Conservation (phyloP, 2,329 filamentous ascomycete species). For the Calonectria honghensis region DNA sequence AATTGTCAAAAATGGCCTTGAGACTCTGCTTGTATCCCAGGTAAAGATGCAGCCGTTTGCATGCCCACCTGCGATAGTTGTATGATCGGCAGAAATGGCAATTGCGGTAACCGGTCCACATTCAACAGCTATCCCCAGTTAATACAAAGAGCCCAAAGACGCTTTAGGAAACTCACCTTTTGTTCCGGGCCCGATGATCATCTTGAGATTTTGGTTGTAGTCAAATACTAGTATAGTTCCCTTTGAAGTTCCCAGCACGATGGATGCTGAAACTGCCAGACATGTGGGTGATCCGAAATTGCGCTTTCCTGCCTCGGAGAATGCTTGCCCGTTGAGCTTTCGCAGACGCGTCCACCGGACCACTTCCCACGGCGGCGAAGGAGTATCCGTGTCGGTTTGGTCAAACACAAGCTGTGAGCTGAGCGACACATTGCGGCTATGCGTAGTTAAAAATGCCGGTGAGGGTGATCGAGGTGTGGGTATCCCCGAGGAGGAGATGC, state of each 20-base stretch:
- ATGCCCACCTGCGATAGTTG: constrained; percentile 93
- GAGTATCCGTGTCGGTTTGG: constrained; percentile 79
- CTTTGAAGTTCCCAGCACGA: constrained; percentile 94
- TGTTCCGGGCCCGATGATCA: constrained; percentile 93
- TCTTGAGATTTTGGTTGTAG: constrained; percentile 95
- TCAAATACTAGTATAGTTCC: constrained; percentile 97
- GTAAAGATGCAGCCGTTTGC: constrained; percentile 94
- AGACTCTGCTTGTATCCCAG: constrained; percentile 91
- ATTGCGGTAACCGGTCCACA: constrained; percentile 91
- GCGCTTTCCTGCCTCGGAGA: constrained; percentile 92
- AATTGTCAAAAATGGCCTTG: constrained; percentile 91
- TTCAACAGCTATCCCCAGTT: constrained; percentile 81
- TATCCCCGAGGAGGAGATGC: constrained; percentile 77
- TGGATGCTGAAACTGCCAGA: constrained; percentile 89
- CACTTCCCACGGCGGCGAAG: constrained; percentile 94
- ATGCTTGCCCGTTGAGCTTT: constrained; percentile 91
- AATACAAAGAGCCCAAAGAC: constrained; percentile 47
- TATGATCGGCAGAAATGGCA: constrained; percentile 94
- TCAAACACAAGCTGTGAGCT: constrained; percentile 81
- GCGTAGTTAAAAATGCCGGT: constrained; percentile 83
- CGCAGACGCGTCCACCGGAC: constrained; percentile 95
- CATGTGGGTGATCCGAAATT: constrained; percentile 96
- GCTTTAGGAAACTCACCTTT: constrained; percentile 76
- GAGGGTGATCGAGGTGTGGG: constrained; percentile 82
- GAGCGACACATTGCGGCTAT: constrained; percentile 88